Conservation (phyloP, 805 yeast genomes). For the Candida jianshihensis region DNA sequence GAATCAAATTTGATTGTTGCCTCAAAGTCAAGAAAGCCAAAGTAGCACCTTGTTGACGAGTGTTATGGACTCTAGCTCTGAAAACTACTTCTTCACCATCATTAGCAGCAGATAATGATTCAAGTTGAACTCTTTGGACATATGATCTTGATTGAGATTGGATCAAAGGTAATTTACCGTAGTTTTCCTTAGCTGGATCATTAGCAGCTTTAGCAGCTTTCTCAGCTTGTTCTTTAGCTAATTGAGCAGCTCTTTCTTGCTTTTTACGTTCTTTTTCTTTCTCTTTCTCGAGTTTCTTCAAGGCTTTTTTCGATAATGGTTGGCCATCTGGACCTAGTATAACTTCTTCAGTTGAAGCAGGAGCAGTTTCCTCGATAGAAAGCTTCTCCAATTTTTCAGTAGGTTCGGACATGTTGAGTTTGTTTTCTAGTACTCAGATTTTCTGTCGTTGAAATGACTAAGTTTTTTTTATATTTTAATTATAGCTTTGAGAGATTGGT, state of each 20-base stretch:
- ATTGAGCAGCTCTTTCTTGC: slow-evolving; percentile 84
- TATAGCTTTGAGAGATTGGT: background rate
- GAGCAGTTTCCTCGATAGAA: slow-evolving; percentile 6
- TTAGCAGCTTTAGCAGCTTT: slow-evolving; percentile 61
- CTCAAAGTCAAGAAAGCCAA: slow-evolving; percentile 86
- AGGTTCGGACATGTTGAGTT: slow-evolving; percentile 10
- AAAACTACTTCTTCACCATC: slow-evolving; percentile 76
- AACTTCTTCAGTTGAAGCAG: slow-evolving; percentile 49
- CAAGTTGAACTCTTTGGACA: slow-evolving; percentile 51
- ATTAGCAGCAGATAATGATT: slow-evolving; percentile 45
- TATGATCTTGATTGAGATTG: slow-evolving; percentile 72
- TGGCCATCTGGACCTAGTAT: slow-evolving; percentile 51
- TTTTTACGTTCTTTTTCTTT: slow-evolving; percentile 88
- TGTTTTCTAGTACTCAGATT: background rate
- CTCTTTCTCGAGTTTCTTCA: slow-evolving; percentile 91
- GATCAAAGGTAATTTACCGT: slow-evolving; percentile 84
- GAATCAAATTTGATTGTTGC: slow-evolving; percentile 79
- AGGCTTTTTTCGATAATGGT: slow-evolving; percentile 88
- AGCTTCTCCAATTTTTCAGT: slow-evolving; percentile 10
- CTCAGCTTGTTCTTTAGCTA: slow-evolving; percentile 75
- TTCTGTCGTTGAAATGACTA: background rate
- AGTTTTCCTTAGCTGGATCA: slow-evolving; percentile 81
- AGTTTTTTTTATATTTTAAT: too few relatives aligned
- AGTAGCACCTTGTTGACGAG: slow-evolving; percentile 94
- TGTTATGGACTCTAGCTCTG: slow-evolving; percentile 90